Percentiles rank a stretch among this genome's conserved stretches.
Conservation (phyloP, 2,329 filamentous ascomycete genomes). For the Fusarium citri region DNA sequence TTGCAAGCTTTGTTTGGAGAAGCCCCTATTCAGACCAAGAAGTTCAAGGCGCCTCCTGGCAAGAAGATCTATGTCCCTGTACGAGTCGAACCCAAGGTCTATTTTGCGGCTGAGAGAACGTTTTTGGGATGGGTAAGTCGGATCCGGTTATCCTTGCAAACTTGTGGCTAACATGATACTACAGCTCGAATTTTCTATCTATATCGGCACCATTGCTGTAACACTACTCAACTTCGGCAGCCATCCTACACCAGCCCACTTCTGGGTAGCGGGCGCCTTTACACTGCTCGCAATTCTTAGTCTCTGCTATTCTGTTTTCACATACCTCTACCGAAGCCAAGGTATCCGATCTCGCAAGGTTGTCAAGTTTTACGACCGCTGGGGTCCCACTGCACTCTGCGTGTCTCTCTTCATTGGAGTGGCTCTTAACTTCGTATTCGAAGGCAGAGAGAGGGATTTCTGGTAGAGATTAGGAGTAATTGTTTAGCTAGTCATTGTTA, state of each 20-base stretch:
- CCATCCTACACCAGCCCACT: slow-evolving; percentile 67
- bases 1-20: slow-evolving; percentile 65
- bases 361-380: slow-evolving; percentile 92
- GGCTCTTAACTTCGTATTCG: slow-evolving; percentile 81
- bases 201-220: slow-evolving; percentile 87
- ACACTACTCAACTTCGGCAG: slow-evolving; percentile 84
- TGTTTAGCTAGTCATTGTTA: slow-evolving; percentile 7
- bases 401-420: slow-evolving; percentile 78
- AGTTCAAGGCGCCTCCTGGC: slow-evolving; percentile 79
- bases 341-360: slow-evolving; percentile 86
- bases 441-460: slow-evolving; percentile 71
- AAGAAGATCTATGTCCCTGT: slow-evolving; percentile 97
- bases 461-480: slow-evolving; percentile 54
- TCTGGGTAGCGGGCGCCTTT: slow-evolving; percentile 80
- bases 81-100: slow-evolving; percentile 96
- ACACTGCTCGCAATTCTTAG: slow-evolving; percentile 82
- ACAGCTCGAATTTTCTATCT: slow-evolving; percentile 94
- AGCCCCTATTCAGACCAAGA: slow-evolving; percentile 66
- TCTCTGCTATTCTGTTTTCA: slow-evolving; percentile 83
- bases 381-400: slow-evolving; percentile 84
- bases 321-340: slow-evolving; percentile 89
- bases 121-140: slow-evolving; percentile 88
- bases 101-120: slow-evolving; percentile 94
- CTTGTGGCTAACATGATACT: slow-evolving; percentile 23
- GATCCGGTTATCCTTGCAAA: background rate